Evolutionary conservation across 345 rosid genomes (phyloP).

Genomic region (Iberis pinnata): DNA sequence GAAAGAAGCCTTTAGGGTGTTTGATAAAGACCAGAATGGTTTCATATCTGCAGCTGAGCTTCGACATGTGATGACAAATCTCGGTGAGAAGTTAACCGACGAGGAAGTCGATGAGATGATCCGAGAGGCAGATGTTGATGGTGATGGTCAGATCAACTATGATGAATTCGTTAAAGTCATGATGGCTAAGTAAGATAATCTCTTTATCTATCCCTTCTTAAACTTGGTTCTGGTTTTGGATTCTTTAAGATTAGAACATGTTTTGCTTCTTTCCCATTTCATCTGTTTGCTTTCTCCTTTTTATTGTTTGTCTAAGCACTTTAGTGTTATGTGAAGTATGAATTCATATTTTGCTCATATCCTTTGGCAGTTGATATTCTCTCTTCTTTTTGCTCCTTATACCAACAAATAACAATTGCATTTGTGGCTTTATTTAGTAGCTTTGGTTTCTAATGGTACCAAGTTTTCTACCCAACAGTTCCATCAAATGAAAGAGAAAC

Average conservation of each 20-base stretch:
- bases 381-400: not conserved
- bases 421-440: too few relatives aligned
- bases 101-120: constrained; percentile 60
- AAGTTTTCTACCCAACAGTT: too few relatives aligned
- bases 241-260: constrained; percentile 14
- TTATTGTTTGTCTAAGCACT: not conserved
- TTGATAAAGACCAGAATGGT: constrained; percentile 53
- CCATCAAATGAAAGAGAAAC: too few relatives aligned
- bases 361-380: constrained; percentile 10
- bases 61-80: constrained; percentile 54
- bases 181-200: constrained; percentile 51
- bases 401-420: too few relatives aligned
- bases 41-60: constrained; percentile 58
- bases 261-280: constrained; percentile 2
- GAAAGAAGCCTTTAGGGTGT: constrained; percentile 50
- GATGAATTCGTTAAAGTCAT: constrained; percentile 55
- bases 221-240: too few relatives aligned
- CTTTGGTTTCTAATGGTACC: too few relatives aligned
- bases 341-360: constrained; percentile 18
- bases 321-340: constrained; percentile 18
- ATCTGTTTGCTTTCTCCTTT: constrained; percentile 16
- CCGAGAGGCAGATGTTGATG: constrained; percentile 51
- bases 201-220: too few relatives aligned
- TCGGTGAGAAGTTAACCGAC: constrained; percentile 47
- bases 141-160: constrained; percentile 54